Evolutionary conservation across 345 rosid species (phyloP), one percentile per base, ranked within the genome.

Genomic region (Populus davidiana): DNA sequence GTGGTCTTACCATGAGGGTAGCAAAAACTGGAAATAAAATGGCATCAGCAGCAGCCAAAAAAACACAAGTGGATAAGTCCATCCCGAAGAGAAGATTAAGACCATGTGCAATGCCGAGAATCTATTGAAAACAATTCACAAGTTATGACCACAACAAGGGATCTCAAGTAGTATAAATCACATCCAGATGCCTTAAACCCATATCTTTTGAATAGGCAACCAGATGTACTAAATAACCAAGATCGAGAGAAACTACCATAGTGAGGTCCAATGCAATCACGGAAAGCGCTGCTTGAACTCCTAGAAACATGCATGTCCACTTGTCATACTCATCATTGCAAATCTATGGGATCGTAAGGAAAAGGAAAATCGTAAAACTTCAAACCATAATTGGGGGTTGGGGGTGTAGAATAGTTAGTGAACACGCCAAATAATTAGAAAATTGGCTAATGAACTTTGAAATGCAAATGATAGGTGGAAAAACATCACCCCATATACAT

Each of bases 41-140:
- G 68, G 94, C 99, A 83, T 94, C 98, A 39, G 89, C 81, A 70
- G 96, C 90, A 70, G 99, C 96, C 80, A 96, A 84, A 89, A 96
- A 88, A 68, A 96, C 86, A 44, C 94, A 85, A 14, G 97, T 88
- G 44, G 94, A 87, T 85, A 96, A 83, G 78, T 92, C 98, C 86
- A 92, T 79, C 78, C 98, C 97, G 18, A 90, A 72, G 71, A 94
- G 90, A 86, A 94, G 91, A 89, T 91, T 94, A 85, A 96, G 90
- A 9, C 91, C 97, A 84, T 94, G 96, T 5, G 97, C 98, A 72
- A 94, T 88, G 68, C 99, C 99, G 75, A 96, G 83, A 86, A 96
- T 86, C 99, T 96, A 81, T 84, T 70, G 64, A 68, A 83, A 83
- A 39, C 63, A 70, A 77, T 74, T 81, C 71, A 67, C 61, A 75